Percentiles rank a stretch among this genome's conserved stretches.
Evolutionary conservation across 2,329 filamentous ascomycete genomes (phyloP).

Genomic region (Diaporthe ilicicola): DNA sequence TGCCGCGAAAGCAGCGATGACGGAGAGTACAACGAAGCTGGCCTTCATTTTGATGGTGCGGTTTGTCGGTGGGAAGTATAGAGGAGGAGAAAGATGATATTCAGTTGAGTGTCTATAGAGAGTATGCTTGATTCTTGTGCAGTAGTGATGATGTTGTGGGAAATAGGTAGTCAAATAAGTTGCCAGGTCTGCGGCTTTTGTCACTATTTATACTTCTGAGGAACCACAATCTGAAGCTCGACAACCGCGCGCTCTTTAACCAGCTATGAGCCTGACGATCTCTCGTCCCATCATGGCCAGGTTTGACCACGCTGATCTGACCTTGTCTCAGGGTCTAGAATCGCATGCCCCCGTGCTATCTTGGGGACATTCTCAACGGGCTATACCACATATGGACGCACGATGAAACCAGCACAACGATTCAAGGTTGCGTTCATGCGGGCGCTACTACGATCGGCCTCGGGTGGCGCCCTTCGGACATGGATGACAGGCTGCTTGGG

Average conservation of each 20-base stretch:
- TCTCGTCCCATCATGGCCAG: not conserved
- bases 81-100: not conserved
- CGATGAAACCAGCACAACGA: not conserved
- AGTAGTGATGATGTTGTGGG: not conserved
- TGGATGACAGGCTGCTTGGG: no score
- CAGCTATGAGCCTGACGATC: not conserved
- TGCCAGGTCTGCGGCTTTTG: not conserved
- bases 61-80: not conserved
- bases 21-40: not conserved
- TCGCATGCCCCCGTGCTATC: not conserved
- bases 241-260: not conserved
- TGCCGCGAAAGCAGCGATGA: not conserved
- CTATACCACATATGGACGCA: not conserved
- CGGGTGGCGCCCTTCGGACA: no score
- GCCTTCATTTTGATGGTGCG: not conserved
- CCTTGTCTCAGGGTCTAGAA: no score
- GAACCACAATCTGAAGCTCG: no score
- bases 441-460: not conserved
- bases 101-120: not conserved
- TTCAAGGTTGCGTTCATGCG: not conserved
- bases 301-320: not conserved
- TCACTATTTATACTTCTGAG: not conserved
- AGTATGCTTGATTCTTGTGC: no score
- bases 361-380: not conserved
- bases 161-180: no score